Percentiles rank a stretch among this genome's conserved stretches.
phyloP scores from a whole-genome alignment of 2,329 filamentous ascomycete species.

The Fusarium paranaense region DNA sequence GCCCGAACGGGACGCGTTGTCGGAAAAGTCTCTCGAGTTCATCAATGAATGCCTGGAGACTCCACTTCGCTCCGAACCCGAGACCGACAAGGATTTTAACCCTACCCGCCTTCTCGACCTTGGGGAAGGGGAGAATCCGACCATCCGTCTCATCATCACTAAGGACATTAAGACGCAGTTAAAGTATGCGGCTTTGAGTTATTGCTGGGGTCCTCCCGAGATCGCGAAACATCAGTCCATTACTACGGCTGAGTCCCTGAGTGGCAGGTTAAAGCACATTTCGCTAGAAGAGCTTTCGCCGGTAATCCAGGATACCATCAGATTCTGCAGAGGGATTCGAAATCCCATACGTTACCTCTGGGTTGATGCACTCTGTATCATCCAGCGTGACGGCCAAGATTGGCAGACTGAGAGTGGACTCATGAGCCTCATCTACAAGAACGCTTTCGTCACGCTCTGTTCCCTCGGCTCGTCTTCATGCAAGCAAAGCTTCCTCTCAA shows the following conservation, averaged over 20 bases:
- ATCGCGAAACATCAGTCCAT: neutral
- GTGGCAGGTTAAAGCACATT: neutral
- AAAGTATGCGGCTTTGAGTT: neutral
- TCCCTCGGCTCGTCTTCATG: neutral
- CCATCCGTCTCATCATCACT: neutral
- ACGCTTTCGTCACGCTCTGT: neutral
- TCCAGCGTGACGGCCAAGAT: slow-evolving; percentile 5
- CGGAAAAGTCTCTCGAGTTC: neutral
- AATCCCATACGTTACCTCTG: slow-evolving; percentile 8
- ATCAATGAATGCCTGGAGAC: neutral
- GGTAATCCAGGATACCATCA: neutral
- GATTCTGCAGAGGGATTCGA: neutral
- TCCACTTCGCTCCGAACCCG: neutral
- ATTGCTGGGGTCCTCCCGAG: neutral
- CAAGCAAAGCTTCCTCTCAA: neutral
- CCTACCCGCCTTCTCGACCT: neutral
- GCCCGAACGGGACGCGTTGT: neutral
- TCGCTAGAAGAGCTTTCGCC: neutral
- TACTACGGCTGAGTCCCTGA: neutral
- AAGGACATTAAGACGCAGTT: neutral
- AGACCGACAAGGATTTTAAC: neutral
- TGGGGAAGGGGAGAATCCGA: neutral
- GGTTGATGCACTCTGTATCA: slow-evolving; percentile 19
- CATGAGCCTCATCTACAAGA: neutral
- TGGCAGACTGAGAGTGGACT: neutral